phyloP scores from a whole-genome alignment of 2,329 filamentous ascomycete species.

The Ophiocordyceps camponoti-leonardi region DNA sequence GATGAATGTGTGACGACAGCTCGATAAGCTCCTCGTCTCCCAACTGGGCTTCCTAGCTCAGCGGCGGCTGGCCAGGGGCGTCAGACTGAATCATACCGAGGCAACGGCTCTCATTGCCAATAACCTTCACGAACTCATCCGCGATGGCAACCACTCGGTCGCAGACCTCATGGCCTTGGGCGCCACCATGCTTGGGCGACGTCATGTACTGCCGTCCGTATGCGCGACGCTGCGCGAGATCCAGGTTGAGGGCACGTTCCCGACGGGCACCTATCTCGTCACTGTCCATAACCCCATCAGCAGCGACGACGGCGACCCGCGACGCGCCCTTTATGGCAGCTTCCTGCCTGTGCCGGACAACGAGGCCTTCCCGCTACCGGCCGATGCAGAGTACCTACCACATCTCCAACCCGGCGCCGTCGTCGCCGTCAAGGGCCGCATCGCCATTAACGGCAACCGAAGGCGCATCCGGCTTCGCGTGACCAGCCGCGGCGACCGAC shows the following conservation, averaged over 20 bases:
- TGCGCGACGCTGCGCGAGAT: slow-evolving; percentile 64
- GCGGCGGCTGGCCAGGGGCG: slow-evolving; percentile 68
- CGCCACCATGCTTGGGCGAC: slow-evolving; percentile 79
- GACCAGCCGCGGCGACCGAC: slow-evolving; percentile 73
- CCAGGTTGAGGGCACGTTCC: slow-evolving; percentile 90
- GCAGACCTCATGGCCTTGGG: slow-evolving; percentile 88
- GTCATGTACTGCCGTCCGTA: slow-evolving; percentile 77
- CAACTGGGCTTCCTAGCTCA: slow-evolving; percentile 81
- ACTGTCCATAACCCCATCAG: slow-evolving; percentile 85
- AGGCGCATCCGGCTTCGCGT: slow-evolving; percentile 59
- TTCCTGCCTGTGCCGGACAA: slow-evolving; percentile 66
- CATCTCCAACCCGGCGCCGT: slow-evolving; percentile 65
- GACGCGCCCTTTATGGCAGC: slow-evolving; percentile 76
- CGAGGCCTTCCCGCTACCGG: slow-evolving; percentile 48
- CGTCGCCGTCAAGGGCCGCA: slow-evolving; percentile 47
- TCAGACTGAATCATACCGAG: slow-evolving; percentile 81
- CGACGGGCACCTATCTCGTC: slow-evolving; percentile 78
- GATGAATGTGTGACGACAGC: slow-evolving; percentile 31
- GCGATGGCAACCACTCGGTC: slow-evolving; percentile 85
- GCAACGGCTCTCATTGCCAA: slow-evolving; percentile 71
- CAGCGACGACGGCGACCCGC: slow-evolving; percentile 70
- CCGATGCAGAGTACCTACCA: slow-evolving; percentile 47
- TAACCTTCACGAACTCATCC: slow-evolving; percentile 89
- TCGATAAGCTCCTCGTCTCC: slow-evolving; percentile 90
- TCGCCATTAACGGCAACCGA: slow-evolving; percentile 58